Evolutionary conservation across 805 yeast species (phyloP).

Genomic region (Kregervanrija pseudodelftensis): DNA sequence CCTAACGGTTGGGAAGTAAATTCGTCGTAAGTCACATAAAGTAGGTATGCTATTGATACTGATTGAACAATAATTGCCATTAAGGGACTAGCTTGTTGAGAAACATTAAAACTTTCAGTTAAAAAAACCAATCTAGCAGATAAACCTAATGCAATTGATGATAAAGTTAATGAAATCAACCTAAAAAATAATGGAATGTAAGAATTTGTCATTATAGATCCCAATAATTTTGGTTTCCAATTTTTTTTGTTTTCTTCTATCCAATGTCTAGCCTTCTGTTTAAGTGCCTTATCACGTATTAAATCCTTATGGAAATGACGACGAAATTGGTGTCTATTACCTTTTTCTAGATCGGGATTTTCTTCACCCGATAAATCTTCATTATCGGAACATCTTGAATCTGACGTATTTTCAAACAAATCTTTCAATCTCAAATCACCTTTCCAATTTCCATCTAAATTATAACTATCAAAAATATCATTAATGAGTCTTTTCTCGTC

Average conservation of each 20-base stretch:
- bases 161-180: slow-evolving; percentile 47
- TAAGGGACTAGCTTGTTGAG: slow-evolving; percentile 82
- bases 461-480: slow-evolving; percentile 14
- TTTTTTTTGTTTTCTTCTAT: slow-evolving; percentile 53
- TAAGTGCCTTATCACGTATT: slow-evolving; percentile 26
- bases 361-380: slow-evolving; percentile 5
- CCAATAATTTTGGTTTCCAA: slow-evolving; percentile 54
- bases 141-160: slow-evolving; percentile 63
- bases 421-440: slow-evolving; percentile 58
- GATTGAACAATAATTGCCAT: slow-evolving; percentile 88
- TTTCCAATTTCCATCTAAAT: slow-evolving; percentile 53
- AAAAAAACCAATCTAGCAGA: slow-evolving; percentile 51
- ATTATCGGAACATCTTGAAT: neutral
- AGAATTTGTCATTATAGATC: slow-evolving; percentile 65
- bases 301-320: slow-evolving; percentile 1
- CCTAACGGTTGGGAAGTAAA: slow-evolving; percentile 90
- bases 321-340: slow-evolving; percentile 1
- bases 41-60: slow-evolving; percentile 66
- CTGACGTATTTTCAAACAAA: slow-evolving; percentile 33
- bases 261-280: slow-evolving; percentile 62
- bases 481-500: slow-evolving; percentile 9
- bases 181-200: slow-evolving; percentile 76
- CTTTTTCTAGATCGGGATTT: slow-evolving; percentile 13
- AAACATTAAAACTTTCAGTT: slow-evolving; percentile 30
- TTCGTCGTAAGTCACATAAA: slow-evolving; percentile 85